Evolutionary conservation across 345 rosid species (phyloP).

Genomic region (rapeseed (Brassica napus)): DNA sequence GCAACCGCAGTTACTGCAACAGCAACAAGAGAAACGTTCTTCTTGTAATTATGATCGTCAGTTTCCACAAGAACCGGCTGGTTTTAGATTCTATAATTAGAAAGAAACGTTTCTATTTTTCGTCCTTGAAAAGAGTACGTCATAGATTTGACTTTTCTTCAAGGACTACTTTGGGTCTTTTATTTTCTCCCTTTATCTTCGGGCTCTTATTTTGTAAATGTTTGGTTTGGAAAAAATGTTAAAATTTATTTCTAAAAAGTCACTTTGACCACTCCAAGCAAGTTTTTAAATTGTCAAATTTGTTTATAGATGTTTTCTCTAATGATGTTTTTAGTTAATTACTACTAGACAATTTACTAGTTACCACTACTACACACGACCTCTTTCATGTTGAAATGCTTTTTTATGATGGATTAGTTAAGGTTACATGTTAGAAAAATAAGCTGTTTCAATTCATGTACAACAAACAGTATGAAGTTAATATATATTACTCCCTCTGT

Average conservation of each 20-base stretch:
- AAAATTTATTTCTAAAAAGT: neutral
- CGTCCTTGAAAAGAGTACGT: conserved; percentile 19
- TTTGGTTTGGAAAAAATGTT: conserved; percentile 24
- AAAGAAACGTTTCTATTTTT: conserved; percentile 27
- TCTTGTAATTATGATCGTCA: conserved; percentile 27
- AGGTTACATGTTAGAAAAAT: neutral
- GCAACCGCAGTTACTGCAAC: conserved; percentile 24
- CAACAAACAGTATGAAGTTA: neutral
- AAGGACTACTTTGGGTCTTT: conserved; percentile 1
- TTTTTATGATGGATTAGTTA: neutral
- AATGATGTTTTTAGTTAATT: conserved; percentile 1
- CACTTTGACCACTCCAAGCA: neutral
- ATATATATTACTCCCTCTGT: too few species aligned
- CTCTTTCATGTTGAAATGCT: neutral
- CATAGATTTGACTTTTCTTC: conserved; percentile 33
- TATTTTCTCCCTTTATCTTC: neutral
- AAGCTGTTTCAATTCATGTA: neutral
- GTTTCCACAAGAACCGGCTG: conserved; percentile 26
- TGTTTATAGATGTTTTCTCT: neutral
- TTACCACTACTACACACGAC: neutral
- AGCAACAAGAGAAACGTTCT: conserved; percentile 25
- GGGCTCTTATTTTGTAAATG: conserved; percentile 34
- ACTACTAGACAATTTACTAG: neutral
- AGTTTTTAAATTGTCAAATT: neutral
- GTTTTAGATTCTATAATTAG: conserved; percentile 42